phyloP scores from a whole-genome alignment of 169 alveolate species.

The Cyclospora cayetanensis region DNA sequence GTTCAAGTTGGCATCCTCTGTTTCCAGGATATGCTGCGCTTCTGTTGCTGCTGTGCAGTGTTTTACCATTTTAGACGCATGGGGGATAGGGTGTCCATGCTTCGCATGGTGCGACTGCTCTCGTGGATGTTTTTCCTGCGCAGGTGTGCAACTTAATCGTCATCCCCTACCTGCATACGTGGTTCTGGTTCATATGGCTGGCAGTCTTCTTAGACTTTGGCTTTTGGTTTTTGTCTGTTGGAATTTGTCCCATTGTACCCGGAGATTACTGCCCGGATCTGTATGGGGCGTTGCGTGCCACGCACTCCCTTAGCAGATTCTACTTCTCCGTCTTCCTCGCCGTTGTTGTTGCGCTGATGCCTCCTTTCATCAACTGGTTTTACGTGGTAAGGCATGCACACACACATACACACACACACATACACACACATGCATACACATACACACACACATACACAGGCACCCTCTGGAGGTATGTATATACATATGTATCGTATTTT shows the following conservation, averaged over 20 bases:
- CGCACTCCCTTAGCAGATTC: slow-evolving; percentile 12
- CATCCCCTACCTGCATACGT: slow-evolving; percentile 73
- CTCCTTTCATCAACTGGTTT: slow-evolving; percentile 62
- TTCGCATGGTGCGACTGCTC: no score
- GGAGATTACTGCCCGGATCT: slow-evolving; percentile 59
- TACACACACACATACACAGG: no score
- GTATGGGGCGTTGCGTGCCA: slow-evolving; percentile 39
- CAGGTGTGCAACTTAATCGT: slow-evolving; percentile 71
- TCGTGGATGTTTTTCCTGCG: not conserved
- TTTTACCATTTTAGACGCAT: not conserved
- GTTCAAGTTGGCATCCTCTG: no score
- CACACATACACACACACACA: no score
- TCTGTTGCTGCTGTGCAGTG: not conserved
- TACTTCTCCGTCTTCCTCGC: slow-evolving; percentile 57
- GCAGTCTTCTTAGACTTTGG: slow-evolving; percentile 50
- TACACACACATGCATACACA: no score
- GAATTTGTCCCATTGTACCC: slow-evolving; percentile 60
- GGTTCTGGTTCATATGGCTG: slow-evolving; percentile 72
- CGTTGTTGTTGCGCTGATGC: slow-evolving; percentile 53
- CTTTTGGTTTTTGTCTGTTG: slow-evolving; percentile 56
- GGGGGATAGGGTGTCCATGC: no score
- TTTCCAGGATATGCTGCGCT: not conserved
- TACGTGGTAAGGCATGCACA: slow-evolving; percentile 69
- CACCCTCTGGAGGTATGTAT: no score
- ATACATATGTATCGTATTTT: no score